Evolutionary conservation across 192 early-diverging fungal genomes (phyloP).

Genomic region (Entomortierella lignicola): DNA sequence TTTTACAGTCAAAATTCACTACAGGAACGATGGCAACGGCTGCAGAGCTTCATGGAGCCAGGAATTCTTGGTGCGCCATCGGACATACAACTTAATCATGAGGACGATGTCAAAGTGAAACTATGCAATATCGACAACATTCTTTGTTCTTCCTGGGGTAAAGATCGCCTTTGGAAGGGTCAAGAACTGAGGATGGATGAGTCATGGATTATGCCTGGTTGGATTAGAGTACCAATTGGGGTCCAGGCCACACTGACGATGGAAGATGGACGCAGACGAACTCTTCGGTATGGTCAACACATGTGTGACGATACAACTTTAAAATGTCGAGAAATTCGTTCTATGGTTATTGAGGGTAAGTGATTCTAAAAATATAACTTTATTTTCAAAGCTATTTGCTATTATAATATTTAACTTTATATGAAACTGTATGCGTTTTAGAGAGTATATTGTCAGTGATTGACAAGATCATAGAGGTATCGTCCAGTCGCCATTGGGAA

Average conservation of each 20-base stretch:
- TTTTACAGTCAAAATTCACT: slow-evolving; percentile 9
- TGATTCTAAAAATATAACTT: background rate
- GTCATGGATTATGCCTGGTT: slow-evolving; percentile 27
- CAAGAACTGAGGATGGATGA: slow-evolving; percentile 33
- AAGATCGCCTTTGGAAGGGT: slow-evolving; percentile 18
- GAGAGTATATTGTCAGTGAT: slow-evolving; percentile 28
- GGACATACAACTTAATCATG: slow-evolving; percentile 5
- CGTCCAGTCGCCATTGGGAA: slow-evolving; percentile 1
- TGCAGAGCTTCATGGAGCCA: slow-evolving; percentile 10
- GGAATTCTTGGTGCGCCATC: slow-evolving; percentile 39
- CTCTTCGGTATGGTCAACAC: slow-evolving; percentile 26
- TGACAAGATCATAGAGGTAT: slow-evolving; percentile 12
- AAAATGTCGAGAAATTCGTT: slow-evolving; percentile 21
- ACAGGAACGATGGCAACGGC: slow-evolving; percentile 20
- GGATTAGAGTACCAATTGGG: slow-evolving; percentile 45
- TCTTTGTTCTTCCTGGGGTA: slow-evolving; percentile 29
- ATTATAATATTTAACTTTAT: background rate
- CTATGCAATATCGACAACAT: slow-evolving; percentile 21
- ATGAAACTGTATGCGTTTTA: background rate
- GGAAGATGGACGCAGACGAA: slow-evolving; percentile 1
- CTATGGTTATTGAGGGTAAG: slow-evolving; percentile 40
- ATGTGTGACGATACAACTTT: slow-evolving; percentile 15
- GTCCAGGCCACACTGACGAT: slow-evolving; percentile 24
- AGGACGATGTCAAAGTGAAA: slow-evolving; percentile 10
- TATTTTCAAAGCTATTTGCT: background rate